Evolutionary conservation across 2,329 filamentous ascomycete genomes (phyloP).

Genomic region (Arthrobotrys conoides): DNA sequence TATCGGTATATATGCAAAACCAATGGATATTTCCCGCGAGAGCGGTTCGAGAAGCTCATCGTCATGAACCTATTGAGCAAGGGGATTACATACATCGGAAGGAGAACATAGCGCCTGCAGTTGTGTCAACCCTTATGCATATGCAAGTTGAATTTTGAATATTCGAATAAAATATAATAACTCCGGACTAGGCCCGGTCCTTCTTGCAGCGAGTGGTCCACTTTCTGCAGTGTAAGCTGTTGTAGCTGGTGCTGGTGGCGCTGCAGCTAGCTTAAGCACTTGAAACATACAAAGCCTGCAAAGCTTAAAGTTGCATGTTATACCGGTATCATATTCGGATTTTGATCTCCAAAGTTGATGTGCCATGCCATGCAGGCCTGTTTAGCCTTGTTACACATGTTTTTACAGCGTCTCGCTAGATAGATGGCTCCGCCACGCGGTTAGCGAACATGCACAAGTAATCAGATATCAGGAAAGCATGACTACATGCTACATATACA

Average conservation of each 20-base stretch:
- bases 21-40: background rate
- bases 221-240: background rate
- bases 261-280: no score
- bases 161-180: background rate
- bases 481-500: no score
- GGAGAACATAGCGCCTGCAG: conserved; percentile 12
- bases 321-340: background rate
- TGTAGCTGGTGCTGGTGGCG: no score
- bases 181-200: background rate
- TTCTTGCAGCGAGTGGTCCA: no score
- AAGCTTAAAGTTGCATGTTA: background rate
- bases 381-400: conserved; percentile 9
- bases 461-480: background rate
- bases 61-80: background rate
- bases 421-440: background rate
- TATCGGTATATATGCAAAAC: background rate
- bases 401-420: conserved; percentile 13
- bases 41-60: background rate
- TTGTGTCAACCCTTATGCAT: no score
- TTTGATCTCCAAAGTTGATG: background rate
- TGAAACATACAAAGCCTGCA: background rate
- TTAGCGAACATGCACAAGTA: conserved; percentile 11
- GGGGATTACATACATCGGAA: background rate
- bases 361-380: no score
- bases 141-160: background rate